These are phyloP conservation scores for Podila epigama DNA, from an alignment of 192 early-diverging fungal genomes.

Conservation along the genomic window DNA sequence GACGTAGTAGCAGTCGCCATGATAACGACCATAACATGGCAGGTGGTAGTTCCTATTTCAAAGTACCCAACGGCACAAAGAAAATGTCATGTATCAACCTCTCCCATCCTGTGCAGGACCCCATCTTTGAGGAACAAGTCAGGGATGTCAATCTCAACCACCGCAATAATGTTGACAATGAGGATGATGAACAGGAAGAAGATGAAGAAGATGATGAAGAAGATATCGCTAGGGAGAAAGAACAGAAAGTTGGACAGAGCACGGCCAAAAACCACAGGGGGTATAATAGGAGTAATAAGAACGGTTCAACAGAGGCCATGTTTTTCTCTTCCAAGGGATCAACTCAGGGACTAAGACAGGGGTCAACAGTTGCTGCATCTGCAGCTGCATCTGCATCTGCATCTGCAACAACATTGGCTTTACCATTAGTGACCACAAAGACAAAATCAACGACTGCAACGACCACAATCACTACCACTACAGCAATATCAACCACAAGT, in stretches of 20 bases:
- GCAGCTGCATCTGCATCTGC: too few relatives aligned
- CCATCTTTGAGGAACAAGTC: background rate
- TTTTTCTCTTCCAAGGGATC: background rate
- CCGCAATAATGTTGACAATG: background rate
- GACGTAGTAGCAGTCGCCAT: background rate
- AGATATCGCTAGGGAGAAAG: too few relatives aligned
- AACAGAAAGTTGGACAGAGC: too few relatives aligned
- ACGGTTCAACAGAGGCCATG: background rate
- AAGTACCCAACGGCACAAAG: background rate
- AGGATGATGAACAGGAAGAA: background rate
- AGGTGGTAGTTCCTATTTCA: too few relatives aligned
- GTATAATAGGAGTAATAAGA: too few relatives aligned
- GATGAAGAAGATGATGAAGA: background rate
- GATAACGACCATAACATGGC: background rate
- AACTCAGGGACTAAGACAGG: background rate
- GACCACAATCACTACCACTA: too few relatives aligned
- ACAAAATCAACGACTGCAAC: too few relatives aligned
- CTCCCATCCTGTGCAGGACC: background rate
- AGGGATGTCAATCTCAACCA: background rate
- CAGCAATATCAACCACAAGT: too few relatives aligned
- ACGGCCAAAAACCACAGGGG: background rate
- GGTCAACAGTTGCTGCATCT: too few relatives aligned
- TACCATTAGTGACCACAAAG: too few relatives aligned
- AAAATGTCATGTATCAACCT: background rate
- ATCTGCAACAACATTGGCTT: too few relatives aligned